Evolutionary conservation across 495 filamentous ascomycete species (phyloP), one percentile per base, ranked within the genome.

Genomic region (Hypoxylon trugodes): DNA sequence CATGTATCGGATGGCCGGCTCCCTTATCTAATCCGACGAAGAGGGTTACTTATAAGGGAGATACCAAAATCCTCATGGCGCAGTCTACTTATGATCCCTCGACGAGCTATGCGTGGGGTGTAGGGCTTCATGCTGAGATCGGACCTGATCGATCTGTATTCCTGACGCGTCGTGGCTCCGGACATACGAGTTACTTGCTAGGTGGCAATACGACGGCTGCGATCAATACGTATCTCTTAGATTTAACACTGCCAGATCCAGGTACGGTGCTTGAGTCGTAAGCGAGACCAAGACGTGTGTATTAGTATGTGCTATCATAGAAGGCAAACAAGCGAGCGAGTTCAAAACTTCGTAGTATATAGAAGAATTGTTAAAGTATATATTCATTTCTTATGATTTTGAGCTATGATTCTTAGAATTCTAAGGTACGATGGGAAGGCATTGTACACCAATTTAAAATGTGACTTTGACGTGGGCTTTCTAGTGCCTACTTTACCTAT

Each of bases 1-100:
- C 61, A 3, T 80, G 77, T 49, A 67, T 77, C 51, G 73, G 73
- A 1, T 80, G 77, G 77, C 73, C 75, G 1, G 67, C 72, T 1
- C 63, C 72, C n/a, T 7, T 74, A 22, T 37, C 49, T 24, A 76
- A 77, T 54, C 69, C 67, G 35, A 70, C 67, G 8, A 48, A 45
- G 30, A 66, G 59, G 32, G 32, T 77, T 6, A 15, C 12, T 2
- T 72, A 72, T 49, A 43, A 51, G 35, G 66, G 69, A 36, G 6
- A 40, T 3, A 47, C 54, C 0, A 46, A 42, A 48, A 38, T 72
- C 28, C 60, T 80, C 28, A 41, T 72, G 52, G 64, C 73, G 2
- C 76, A 79, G 47, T 64, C 75, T 8, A 61, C 72, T 1, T 73
- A 68, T 52, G 77, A 80, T 51, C 75, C 76, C 1, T 68, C 61